Base-by-base conservation (phyloP, 345 rosid species). In the Leavenworthia alabamica region DNA sequence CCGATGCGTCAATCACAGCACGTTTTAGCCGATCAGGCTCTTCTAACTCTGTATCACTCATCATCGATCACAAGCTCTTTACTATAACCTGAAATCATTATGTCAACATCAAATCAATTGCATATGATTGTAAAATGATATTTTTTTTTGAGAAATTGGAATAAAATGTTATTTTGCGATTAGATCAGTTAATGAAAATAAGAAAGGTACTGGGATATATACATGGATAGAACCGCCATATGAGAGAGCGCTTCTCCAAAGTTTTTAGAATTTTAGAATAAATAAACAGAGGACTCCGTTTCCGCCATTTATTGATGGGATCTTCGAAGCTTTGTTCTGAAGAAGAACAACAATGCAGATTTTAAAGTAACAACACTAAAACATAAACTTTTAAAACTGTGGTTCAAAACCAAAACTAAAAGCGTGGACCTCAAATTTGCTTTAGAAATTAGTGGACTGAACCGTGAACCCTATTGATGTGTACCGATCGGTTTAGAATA, bases 281-380 rank as follows among this genome's bases (percentile, higher is more conserved):
- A 8, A 16, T 9, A 51, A 31, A 51, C 15, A 51, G 40, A 51
- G 56, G 56, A 51, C 40, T 29, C 56, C 31, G 40, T 51, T 29
- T 16, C 56, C 56, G 56, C 40, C 40, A 51, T 51, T 51, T 10
- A 51, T 51, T 31, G 40, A 51, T 51, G 56, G 24, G 40, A 51
- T 51, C 56, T 16, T 9, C 2, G 56, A 51, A 51, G 14, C 26
- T 29, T 29, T 51, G 39, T n/a, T 31, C 26, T 51, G 9, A 51
- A 29, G 56, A 51, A 28, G 37, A 11, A 33, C 39, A 33, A 35
- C 3, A 35, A 35, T 11, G 14, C 40, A 35, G 4, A 12, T 35
- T 35, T 11, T 35, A 35, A 35, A 35, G 40, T 35, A 35, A 35
- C 14, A 5, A 14, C 39, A 35, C 5, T 31, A 9, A 15, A 16